Conservation (phyloP, 2,329 filamentous ascomycete species). For the Fusarium devonianum region DNA sequence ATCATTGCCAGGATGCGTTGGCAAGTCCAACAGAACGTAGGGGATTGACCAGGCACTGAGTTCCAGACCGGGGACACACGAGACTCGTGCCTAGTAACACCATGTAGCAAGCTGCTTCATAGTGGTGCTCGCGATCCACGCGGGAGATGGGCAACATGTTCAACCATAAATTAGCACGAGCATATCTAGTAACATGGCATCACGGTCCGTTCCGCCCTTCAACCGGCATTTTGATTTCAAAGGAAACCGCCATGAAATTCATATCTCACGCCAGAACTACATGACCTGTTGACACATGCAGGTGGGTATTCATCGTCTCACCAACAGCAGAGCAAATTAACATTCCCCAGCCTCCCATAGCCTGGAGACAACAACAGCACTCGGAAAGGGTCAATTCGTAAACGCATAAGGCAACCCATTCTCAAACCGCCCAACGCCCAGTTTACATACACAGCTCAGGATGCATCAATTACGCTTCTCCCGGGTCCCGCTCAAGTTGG, state of each 20-base stretch:
- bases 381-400: constrained; percentile 30
- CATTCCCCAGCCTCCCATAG: constrained; percentile 24
- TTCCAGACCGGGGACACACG: too few relatives aligned
- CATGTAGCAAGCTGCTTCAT: too few relatives aligned
- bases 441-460: background rate
- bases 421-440: constrained; percentile 39
- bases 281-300: constrained; percentile 22
- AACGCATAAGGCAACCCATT: constrained; percentile 39
- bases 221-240: background rate
- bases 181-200: background rate
- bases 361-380: constrained; percentile 22
- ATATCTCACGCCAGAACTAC: background rate
- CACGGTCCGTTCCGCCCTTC: background rate
- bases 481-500: constrained; percentile 36
- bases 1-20: background rate
- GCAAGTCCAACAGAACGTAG: too few relatives aligned
- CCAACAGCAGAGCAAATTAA: constrained; percentile 12
- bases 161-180: too few relatives aligned
- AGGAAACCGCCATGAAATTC: constrained; percentile 1
- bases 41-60: too few relatives aligned
- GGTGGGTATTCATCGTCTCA: constrained; percentile 25
- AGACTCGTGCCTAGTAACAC: too few relatives aligned
- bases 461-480: constrained; percentile 5
- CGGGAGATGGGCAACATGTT: too few relatives aligned
- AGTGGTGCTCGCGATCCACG: too few relatives aligned